These are phyloP conservation scores for Amoebophrya sp. DNA, from an alignment of 169 alveolate genomes.

Conservation along the genomic window DNA sequence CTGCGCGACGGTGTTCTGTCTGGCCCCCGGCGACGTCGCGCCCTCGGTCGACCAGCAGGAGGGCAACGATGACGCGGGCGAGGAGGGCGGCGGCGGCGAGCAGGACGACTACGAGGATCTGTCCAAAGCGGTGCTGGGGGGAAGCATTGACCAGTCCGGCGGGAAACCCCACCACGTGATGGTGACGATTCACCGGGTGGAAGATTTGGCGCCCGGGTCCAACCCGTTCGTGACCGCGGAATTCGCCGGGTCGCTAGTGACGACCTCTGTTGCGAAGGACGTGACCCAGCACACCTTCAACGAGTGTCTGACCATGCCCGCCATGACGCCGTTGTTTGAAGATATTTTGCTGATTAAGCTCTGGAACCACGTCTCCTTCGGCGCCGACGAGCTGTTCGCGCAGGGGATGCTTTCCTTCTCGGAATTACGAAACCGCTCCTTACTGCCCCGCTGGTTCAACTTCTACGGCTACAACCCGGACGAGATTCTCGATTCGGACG, in stretches of 20 bases:
- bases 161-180: background rate
- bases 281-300: background rate
- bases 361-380: background rate
- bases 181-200: slow-evolving; percentile 12
- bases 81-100: background rate
- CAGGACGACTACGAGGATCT: background rate
- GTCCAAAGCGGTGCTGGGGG: slow-evolving; percentile 8
- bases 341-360: background rate
- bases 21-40: slow-evolving; percentile 4
- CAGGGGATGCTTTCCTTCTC: slow-evolving; percentile 10
- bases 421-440: background rate
- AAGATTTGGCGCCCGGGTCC: background rate
- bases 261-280: background rate
- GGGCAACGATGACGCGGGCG: background rate
- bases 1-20: background rate
- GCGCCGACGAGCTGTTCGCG: background rate
- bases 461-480: slow-evolving; percentile 22
- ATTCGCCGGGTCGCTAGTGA: background rate
- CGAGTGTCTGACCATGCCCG: background rate
- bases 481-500: slow-evolving; percentile 5
- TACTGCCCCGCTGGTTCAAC: slow-evolving; percentile 16
- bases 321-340: slow-evolving; percentile 12
- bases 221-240: slow-evolving; percentile 14
- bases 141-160: background rate
- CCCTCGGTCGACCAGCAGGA: slow-evolving; percentile 5